Conservation (phyloP, 208 protist species). For the Strigomonas culicis region DNA sequence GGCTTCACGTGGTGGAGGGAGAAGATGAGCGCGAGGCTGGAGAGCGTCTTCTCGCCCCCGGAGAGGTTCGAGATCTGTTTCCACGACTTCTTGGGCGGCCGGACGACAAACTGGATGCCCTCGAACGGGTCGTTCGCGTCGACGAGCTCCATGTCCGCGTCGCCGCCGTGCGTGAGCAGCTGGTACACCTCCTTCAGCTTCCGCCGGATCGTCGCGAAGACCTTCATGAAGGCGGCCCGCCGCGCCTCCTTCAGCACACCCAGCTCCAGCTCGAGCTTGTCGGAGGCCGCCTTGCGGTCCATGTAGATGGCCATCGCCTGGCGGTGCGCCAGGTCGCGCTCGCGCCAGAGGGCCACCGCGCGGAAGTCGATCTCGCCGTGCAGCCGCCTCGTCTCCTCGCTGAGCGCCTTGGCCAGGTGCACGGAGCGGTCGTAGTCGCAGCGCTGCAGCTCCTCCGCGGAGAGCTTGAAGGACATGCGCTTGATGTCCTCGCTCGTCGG, state of each 20-base stretch:
- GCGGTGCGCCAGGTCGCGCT: constrained; percentile 86
- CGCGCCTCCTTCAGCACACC: constrained; percentile 75
- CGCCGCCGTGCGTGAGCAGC: constrained; percentile 99
- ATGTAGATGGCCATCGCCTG: constrained; percentile 58
- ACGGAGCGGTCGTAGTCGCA: constrained; percentile 86
- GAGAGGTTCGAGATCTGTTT: constrained; percentile 99
- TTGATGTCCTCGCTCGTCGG: constrained; percentile 30
- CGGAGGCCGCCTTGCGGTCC: constrained; percentile 48
- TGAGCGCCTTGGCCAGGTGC: constrained; percentile 85
- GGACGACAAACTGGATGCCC: constrained; percentile 97
- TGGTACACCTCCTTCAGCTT: constrained; percentile 99
- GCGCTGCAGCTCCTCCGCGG: constrained; percentile 59
- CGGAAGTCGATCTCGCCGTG: constrained; percentile 93
- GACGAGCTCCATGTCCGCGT: constrained; percentile 99
- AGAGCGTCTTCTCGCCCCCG: constrained; percentile 99
- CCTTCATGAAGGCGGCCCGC: constrained; percentile 97
- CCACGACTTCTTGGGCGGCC: constrained; percentile 99
- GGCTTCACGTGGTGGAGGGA: constrained; percentile 99
- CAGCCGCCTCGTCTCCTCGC: constrained; percentile 80
- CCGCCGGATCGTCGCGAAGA: constrained; percentile 96
- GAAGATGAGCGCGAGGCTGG: constrained; percentile 99
- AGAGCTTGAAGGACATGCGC: constrained; percentile 57
- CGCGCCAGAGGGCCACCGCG: constrained; percentile 93
- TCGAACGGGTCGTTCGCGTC: constrained; percentile 99
- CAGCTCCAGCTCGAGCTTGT: constrained; percentile 68